Conservation (phyloP, 2,329 filamentous ascomycete species). For the Diaporthe caulivora region DNA sequence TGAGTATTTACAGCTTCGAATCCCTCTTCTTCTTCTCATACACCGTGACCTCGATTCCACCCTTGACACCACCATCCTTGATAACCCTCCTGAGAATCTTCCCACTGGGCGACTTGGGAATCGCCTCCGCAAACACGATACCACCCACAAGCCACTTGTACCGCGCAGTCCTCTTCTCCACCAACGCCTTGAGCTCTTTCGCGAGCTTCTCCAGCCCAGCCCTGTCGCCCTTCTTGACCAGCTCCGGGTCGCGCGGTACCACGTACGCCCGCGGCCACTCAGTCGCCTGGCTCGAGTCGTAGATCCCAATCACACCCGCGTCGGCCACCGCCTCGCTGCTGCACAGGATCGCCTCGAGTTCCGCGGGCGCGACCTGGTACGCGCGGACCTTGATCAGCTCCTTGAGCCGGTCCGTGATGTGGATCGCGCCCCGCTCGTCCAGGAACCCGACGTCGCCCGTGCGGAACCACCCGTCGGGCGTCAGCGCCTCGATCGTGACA, state of each 20-base stretch:
- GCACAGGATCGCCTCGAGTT: conserved; percentile 54
- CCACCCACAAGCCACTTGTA: conserved; percentile 78
- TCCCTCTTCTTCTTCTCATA: conserved; percentile 68
- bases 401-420: conserved; percentile 80
- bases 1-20: conserved; percentile 64
- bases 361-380: conserved; percentile 57
- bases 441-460: conserved; percentile 78
- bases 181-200: conserved; percentile 66
- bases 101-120: conserved; percentile 75
- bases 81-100: conserved; percentile 59
- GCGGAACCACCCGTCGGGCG: conserved; percentile 74
- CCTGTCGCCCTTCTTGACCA: conserved; percentile 44
- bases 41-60: conserved; percentile 52
- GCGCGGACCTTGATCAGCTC: conserved; percentile 63
- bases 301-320: conserved; percentile 68
- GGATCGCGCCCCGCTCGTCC: conserved; percentile 66
- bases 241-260: conserved; percentile 51
- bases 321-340: conserved; percentile 55
- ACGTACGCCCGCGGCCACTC: conserved; percentile 71
- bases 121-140: conserved; percentile 73
- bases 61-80: conserved; percentile 52
- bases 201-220: conserved; percentile 59
- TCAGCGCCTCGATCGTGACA: conserved; percentile 53
- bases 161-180: conserved; percentile 69
- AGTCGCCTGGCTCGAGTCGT: conserved; percentile 65